A percentile compares a stretch with the other conserved stretches of the same genome.
Evolutionary conservation across 2,329 filamentous ascomycete species (phyloP).

Genomic region (Scytalidium sp.): DNA sequence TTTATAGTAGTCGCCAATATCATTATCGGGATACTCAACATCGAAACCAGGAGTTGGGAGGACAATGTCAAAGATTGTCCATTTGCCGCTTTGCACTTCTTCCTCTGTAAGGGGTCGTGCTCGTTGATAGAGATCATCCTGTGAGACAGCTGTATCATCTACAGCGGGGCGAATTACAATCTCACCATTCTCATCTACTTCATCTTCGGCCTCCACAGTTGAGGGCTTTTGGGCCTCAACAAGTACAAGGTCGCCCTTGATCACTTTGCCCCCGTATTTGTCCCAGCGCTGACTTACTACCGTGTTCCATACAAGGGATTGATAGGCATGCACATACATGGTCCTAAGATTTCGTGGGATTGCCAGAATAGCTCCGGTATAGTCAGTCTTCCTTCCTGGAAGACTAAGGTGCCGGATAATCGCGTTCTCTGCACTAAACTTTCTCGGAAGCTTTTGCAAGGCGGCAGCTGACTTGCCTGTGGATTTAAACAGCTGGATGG

Average conservation of each 20-base stretch:
- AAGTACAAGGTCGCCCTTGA: conserved; percentile 72
- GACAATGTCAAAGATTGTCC: conserved; percentile 82
- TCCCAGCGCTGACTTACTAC: conserved; percentile 79
- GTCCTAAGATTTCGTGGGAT: conserved; percentile 80
- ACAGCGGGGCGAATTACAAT: conserved; percentile 50
- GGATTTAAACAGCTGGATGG: conserved; percentile 70
- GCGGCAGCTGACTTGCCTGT: conserved; percentile 58
- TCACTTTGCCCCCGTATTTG: conserved; percentile 67
- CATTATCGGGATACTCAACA: conserved; percentile 80
- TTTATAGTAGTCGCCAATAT: conserved; percentile 78
- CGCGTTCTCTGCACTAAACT: conserved; percentile 76
- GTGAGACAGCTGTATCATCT: conserved; percentile 51
- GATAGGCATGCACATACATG: conserved; percentile 97
- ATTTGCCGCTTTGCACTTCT: conserved; percentile 76
- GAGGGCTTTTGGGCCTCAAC: conserved; percentile 17
- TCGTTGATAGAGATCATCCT: conserved; percentile 58
- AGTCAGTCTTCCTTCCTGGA: conserved; percentile 54
- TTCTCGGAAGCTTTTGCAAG: conserved; percentile 67
- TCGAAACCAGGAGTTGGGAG: conserved; percentile 92
- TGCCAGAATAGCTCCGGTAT: conserved; percentile 72
- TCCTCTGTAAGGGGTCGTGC: conserved; percentile 71
- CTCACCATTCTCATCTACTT: conserved; percentile 35
- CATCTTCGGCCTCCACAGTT: conserved; percentile 14
- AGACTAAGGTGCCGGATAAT: conserved; percentile 72
- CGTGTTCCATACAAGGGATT: conserved; percentile 91